Conservation (phyloP, 805 yeast species). For the Wilhelminamyces savonicus region DNA sequence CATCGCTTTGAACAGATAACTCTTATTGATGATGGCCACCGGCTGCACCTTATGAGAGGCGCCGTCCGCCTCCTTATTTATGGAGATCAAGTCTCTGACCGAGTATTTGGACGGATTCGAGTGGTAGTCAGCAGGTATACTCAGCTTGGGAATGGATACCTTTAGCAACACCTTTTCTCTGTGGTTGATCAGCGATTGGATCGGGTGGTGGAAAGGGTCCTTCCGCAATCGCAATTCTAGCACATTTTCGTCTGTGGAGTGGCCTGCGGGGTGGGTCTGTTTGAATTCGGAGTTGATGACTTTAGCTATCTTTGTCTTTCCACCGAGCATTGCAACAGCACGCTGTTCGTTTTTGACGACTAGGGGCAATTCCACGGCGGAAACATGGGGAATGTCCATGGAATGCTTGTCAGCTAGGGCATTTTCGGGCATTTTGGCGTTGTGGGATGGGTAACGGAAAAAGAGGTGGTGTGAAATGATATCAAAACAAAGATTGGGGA, state of each 20-base stretch:
- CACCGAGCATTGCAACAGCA: constrained; percentile 71
- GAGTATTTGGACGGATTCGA: constrained; percentile 28
- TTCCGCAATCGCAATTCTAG: constrained; percentile 36
- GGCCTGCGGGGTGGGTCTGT: constrained; percentile 13
- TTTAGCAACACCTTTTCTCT: constrained; percentile 56
- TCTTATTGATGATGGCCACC: constrained; percentile 59
- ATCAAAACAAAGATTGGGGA: neutral
- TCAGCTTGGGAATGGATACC: constrained; percentile 52
- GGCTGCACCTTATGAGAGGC: constrained; percentile 46
- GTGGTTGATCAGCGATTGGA: constrained; percentile 45
- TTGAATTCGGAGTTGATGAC: constrained; percentile 39
- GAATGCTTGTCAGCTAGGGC: constrained; percentile 47
- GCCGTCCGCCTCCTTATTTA: constrained; percentile 17
- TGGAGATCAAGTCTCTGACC: constrained; percentile 33
- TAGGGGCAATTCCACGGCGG: constrained; percentile 76
- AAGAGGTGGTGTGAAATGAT: neutral
- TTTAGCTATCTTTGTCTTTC: constrained; percentile 35
- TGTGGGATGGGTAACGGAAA: neutral
- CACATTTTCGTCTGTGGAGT: constrained; percentile 24
- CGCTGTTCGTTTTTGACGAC: constrained; percentile 53
- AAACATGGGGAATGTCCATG: constrained; percentile 66
- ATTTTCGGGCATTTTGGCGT: constrained; percentile 1
- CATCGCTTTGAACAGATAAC: constrained; percentile 74
- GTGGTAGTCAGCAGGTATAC: constrained; percentile 32
- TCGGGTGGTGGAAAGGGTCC: constrained; percentile 54